Percentiles rank a stretch among this genome's conserved stretches.
phyloP scores from a whole-genome alignment of 164 flowering plant species.

The grape (Vitis vinifera) region ASM3070453v1 NC_081811.1:27230501-27231000 shows the following conservation, averaged over 20 bases:
- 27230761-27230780: not conserved
- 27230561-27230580: not conserved
- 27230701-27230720: not conserved
- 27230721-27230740: not conserved
- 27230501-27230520: too few relatives aligned
- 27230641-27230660: not conserved
- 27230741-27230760: slow-evolving; percentile 8
- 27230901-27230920: too few relatives aligned
- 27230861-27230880: too few relatives aligned
- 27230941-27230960: not conserved
- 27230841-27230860: too few relatives aligned
- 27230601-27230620: not conserved
- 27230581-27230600: not conserved
- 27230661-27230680: slow-evolving; percentile 6
- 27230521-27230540: not conserved
- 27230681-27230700: slow-evolving; percentile 1
- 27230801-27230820: not conserved
- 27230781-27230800: not conserved
- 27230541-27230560: not conserved
- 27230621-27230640: not conserved
- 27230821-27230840: too few relatives aligned
- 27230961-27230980: not conserved
- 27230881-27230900: too few relatives aligned
- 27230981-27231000: not conserved
- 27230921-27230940: not conserved